phyloP scores from a whole-genome alignment of 805 yeast genomes.

The Barnettozyma populi region DNA sequence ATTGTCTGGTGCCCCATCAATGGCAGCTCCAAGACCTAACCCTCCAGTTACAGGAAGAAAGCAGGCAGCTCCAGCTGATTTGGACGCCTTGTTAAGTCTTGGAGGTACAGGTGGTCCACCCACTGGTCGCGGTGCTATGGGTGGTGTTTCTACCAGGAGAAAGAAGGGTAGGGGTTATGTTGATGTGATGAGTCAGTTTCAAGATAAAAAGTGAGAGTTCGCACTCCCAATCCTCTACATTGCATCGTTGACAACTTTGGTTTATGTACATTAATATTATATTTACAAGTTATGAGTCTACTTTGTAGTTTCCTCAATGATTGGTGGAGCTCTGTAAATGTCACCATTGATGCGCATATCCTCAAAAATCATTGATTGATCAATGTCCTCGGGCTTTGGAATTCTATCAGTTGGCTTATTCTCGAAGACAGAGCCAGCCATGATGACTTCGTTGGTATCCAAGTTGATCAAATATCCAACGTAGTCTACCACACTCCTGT shows the following conservation, averaged over 20 bases:
- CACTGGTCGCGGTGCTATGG: slow-evolving; percentile 6
- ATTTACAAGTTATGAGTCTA: slow-evolving; percentile 7
- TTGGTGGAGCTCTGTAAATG: slow-evolving; percentile 28
- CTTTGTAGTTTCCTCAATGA: slow-evolving; percentile 5
- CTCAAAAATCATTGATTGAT: slow-evolving; percentile 23
- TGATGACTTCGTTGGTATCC: slow-evolving; percentile 45
- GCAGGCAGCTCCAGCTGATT: slow-evolving; percentile 26
- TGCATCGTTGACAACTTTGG: too few species aligned
- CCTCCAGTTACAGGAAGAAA: slow-evolving; percentile 11
- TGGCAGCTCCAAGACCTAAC: slow-evolving; percentile 1
- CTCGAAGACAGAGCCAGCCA: slow-evolving; percentile 69
- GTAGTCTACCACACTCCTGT: slow-evolving; percentile 55
- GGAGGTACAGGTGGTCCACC: slow-evolving; percentile 21
- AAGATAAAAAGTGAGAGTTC: slow-evolving; percentile 9
- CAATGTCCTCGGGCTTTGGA: slow-evolving; percentile 28
- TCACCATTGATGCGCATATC: slow-evolving; percentile 31
- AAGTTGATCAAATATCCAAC: slow-evolving; percentile 59
- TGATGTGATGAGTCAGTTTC: slow-evolving; percentile 45
- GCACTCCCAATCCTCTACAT: not conserved
- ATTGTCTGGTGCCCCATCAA: slow-evolving; percentile 3
- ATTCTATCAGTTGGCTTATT: slow-evolving; percentile 38
- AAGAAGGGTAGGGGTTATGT: slow-evolving; percentile 58
- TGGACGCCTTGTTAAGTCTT: slow-evolving; percentile 42
- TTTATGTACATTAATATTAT: slow-evolving; percentile 7
- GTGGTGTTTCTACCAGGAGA: slow-evolving; percentile 28